Conservation (phyloP, 2,329 filamentous ascomycete species). For the Teratosphaeriaceae sp. region DNA sequence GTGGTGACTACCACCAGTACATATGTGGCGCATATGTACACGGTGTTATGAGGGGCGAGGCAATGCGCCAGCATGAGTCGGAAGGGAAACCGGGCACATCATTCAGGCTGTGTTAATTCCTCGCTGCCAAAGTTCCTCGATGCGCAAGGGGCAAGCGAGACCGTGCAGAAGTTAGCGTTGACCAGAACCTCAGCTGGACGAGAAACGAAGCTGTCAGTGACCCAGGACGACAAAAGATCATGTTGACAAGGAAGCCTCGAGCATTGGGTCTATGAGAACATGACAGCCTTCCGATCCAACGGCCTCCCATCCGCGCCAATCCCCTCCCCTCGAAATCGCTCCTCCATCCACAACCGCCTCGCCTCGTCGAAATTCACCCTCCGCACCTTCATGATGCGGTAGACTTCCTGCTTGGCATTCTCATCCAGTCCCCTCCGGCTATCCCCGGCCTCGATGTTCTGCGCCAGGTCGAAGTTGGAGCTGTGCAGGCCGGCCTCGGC, state of each 20-base stretch:
- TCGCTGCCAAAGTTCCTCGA: too few species aligned
- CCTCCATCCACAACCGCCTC: conserved; percentile 76
- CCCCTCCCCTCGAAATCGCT: conserved; percentile 76
- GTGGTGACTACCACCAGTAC: not conserved
- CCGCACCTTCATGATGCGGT: conserved; percentile 82
- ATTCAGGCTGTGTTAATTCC: not conserved
- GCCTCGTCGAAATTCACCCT: conserved; percentile 87
- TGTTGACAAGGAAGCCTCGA: not conserved
- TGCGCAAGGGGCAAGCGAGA: too few species aligned
- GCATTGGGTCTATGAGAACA: conserved; percentile 57
- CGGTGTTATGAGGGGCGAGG: conserved; percentile 3
- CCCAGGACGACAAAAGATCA: not conserved
- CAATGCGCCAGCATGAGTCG: not conserved
- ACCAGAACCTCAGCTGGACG: too few species aligned
- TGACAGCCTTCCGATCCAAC: conserved; percentile 90
- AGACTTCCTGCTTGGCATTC: conserved; percentile 70
- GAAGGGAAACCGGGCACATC: not conserved
- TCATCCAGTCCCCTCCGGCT: conserved; percentile 74
- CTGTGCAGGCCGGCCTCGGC: conserved; percentile 83
- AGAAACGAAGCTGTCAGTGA: not conserved
- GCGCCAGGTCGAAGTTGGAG: conserved; percentile 71
- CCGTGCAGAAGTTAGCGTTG: too few species aligned
- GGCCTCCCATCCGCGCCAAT: conserved; percentile 85
- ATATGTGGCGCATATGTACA: not conserved
- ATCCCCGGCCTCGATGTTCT: conserved; percentile 76